A percentile compares a stretch with the other conserved stretches of the same genome.
Conservation (phyloP, 805 yeast species). For the Scheffersomyces lignosus region DNA sequence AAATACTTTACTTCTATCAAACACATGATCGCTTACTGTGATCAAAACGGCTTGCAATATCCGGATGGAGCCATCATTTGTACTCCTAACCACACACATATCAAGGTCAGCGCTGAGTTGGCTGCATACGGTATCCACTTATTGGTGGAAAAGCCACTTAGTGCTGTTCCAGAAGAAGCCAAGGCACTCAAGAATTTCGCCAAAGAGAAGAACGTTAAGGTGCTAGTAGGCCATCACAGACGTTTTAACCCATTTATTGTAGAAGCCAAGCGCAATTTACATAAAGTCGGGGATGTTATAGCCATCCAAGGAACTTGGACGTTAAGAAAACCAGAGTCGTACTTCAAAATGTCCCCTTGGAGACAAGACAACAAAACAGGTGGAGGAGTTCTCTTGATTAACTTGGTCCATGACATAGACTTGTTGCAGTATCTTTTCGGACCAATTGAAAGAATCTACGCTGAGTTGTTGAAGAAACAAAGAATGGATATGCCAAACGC, state of each 20-base stretch:
- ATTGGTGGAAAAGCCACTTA: constrained; percentile 42
- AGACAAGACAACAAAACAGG: constrained; percentile 33
- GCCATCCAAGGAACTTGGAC: constrained; percentile 46
- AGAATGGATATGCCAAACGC: constrained; percentile 25
- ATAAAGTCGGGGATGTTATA: constrained; percentile 29
- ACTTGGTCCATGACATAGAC: constrained; percentile 44
- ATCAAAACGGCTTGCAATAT: constrained; percentile 12
- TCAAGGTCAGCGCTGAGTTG: constrained; percentile 30
- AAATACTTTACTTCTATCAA: constrained; percentile 18
- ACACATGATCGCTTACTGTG: constrained; percentile 19
- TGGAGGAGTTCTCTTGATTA: constrained; percentile 42
- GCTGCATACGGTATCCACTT: constrained; percentile 37
- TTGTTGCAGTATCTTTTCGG: constrained; percentile 41
- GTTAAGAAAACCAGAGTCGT: constrained; percentile 32
- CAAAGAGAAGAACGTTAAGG: constrained; percentile 22
- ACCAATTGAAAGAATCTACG: constrained; percentile 38
- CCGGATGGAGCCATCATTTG: constrained; percentile 44
- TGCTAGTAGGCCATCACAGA: constrained; percentile 44
- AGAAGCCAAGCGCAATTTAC: constrained; percentile 34
- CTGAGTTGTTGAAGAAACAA: constrained; percentile 36
- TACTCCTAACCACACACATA: constrained; percentile 44
- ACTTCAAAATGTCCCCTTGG: constrained; percentile 40
- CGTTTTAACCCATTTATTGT: constrained; percentile 43
- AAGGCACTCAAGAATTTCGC: constrained; percentile 30
- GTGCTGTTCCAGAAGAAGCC: constrained; percentile 35